Conservation (phyloP, 805 yeast species). For the Pachysolen tannophilus region DNA sequence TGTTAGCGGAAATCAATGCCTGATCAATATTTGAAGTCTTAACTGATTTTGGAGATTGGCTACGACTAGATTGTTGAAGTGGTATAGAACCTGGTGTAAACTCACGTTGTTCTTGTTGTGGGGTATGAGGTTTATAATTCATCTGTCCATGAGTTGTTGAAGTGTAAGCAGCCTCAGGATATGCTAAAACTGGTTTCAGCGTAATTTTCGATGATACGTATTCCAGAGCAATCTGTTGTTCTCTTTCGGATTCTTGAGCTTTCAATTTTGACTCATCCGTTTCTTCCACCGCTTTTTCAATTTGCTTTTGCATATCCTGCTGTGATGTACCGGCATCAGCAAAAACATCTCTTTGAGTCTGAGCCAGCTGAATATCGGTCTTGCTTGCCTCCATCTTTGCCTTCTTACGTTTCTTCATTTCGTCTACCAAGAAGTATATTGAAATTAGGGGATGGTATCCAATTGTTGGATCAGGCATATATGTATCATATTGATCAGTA, state of each 20-base stretch:
- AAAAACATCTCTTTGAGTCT: conserved; percentile 7
- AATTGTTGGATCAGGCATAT: conserved; percentile 66
- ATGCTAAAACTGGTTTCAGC: conserved; percentile 20
- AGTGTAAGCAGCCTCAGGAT: conserved; percentile 35
- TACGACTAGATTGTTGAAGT: conserved; percentile 5
- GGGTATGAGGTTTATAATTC: conserved; percentile 4
- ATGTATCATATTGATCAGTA: conserved; percentile 13
- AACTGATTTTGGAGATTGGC: conserved; percentile 8
- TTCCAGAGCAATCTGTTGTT: conserved; percentile 12
- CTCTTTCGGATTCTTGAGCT: conserved; percentile 9
- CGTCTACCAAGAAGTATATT: conserved; percentile 79
- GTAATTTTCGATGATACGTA: no score
- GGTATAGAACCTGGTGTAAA: conserved; percentile 1
- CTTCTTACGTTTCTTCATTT: conserved; percentile 65
- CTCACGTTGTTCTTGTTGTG: not conserved
- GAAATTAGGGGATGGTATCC: conserved; percentile 87
- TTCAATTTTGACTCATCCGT: not conserved
- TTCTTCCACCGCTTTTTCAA: conserved; percentile 1
- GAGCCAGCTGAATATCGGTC: conserved; percentile 14
- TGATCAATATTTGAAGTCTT: conserved; percentile 5
- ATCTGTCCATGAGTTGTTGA: conserved; percentile 18
- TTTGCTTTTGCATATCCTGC: conserved; percentile 9
- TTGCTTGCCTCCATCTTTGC: conserved; percentile 44
- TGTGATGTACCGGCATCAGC: conserved; percentile 9
- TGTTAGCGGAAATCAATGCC: not conserved